Evolutionary conservation across 2,329 filamentous ascomycete species (phyloP).

Genomic region (Calonectria hawksworthii): DNA sequence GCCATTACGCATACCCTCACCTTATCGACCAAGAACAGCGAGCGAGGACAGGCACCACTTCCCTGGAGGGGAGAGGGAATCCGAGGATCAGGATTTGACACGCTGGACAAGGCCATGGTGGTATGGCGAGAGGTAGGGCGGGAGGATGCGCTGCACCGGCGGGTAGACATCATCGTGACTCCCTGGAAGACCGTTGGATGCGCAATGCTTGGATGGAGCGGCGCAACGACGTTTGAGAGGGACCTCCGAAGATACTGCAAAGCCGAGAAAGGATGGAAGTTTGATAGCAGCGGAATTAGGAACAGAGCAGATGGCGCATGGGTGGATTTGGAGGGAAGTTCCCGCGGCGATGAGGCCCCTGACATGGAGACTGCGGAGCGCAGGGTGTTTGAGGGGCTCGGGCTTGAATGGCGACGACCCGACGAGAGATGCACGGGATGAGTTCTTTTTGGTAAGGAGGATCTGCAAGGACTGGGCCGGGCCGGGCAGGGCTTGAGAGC

Average conservation of each 20-base stretch:
- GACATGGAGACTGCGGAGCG: constrained; percentile 82
- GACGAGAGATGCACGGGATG: constrained; percentile 77
- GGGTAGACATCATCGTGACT: constrained; percentile 92
- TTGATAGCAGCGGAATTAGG: constrained; percentile 90
- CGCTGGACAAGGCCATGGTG: constrained; percentile 90
- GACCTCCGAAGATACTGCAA: constrained; percentile 88
- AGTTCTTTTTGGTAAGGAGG: constrained; percentile 31
- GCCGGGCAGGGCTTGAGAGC: background rate
- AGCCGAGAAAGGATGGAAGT: constrained; percentile 80
- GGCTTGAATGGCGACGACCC: constrained; percentile 75
- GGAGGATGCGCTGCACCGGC: constrained; percentile 70
- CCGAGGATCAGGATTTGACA: constrained; percentile 79
- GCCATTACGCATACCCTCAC: constrained; percentile 88
- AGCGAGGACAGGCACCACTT: constrained; percentile 76
- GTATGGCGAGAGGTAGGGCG: constrained; percentile 78
- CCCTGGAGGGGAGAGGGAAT: constrained; percentile 62
- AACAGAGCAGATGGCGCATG: constrained; percentile 74
- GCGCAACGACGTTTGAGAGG: constrained; percentile 90
- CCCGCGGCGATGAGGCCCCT: constrained; percentile 60
- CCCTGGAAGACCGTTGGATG: constrained; percentile 93
- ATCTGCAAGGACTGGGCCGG: background rate
- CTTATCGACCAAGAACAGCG: constrained; percentile 77
- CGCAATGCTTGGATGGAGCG: constrained; percentile 89
- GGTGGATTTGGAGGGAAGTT: constrained; percentile 77
- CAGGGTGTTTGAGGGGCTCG: constrained; percentile 83